Evolutionary conservation across 2,329 filamentous ascomycete species (phyloP).

Genomic region (Xylariomycetidae sp.): DNA sequence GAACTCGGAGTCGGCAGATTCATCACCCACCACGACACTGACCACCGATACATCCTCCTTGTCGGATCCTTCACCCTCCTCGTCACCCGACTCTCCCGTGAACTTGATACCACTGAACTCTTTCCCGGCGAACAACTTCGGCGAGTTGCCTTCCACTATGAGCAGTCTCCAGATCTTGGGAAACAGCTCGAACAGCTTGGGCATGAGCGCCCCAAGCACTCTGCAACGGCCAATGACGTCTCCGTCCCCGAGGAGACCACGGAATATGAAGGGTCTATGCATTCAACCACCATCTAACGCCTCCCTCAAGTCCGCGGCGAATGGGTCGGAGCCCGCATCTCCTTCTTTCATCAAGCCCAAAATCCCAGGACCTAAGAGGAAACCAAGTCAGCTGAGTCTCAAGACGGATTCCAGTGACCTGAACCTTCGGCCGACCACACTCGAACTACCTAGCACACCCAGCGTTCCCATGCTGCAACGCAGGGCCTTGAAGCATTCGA

Average conservation of each 20-base stretch:
- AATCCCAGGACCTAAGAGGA: conserved; percentile 64
- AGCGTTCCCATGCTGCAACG: conserved; percentile 53
- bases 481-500: conserved; percentile 60
- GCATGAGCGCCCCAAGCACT: conserved; percentile 27
- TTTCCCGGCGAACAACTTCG: conserved; percentile 57
- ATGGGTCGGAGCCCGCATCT: conserved; percentile 61
- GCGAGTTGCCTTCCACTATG: conserved; percentile 37
- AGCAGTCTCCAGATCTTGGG: conserved; percentile 37
- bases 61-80: conserved; percentile 84
- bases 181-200: conserved; percentile 15
- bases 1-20: conserved; percentile 79
- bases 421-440: conserved; percentile 37
- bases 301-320: conserved; percentile 38
- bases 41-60: conserved; percentile 87
- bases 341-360: conserved; percentile 76
- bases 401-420: conserved; percentile 63
- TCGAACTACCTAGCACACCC: conserved; percentile 53
- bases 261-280: conserved; percentile 79
- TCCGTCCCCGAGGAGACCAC: conserved; percentile 63
- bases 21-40: conserved; percentile 88
- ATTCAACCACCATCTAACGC: conserved; percentile 62
- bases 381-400: conserved; percentile 71
- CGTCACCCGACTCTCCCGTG: conserved; percentile 84
- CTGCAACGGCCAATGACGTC: conserved; percentile 58
- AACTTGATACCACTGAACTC: conserved; percentile 66